Evolutionary conservation across 2,329 filamentous ascomycete species (phyloP).

Genomic region (Cercospora sp.): DNA sequence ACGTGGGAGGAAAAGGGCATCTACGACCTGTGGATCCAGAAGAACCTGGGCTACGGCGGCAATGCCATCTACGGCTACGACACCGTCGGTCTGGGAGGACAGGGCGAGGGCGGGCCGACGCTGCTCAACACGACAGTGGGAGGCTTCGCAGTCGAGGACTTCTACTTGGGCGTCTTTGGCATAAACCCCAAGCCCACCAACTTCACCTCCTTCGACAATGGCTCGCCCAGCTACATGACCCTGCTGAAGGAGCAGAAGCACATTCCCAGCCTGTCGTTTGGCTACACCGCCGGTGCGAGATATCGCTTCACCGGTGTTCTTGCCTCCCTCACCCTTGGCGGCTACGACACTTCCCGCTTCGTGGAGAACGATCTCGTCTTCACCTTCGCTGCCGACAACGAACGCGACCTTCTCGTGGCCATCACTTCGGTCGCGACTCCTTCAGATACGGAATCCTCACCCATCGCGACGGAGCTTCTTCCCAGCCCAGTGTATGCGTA

Average conservation of each 20-base stretch:
- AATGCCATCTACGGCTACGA: conserved; percentile 67
- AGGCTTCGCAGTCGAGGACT: conserved; percentile 43
- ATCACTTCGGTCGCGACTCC: conserved; percentile 45
- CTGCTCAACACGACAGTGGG: conserved; percentile 47
- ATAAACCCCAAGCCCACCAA: conserved; percentile 53
- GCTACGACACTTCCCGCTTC: conserved; percentile 66
- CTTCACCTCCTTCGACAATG: conserved; percentile 54
- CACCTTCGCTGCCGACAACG: conserved; percentile 56
- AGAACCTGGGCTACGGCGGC: conserved; percentile 57
- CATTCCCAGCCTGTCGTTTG: conserved; percentile 72
- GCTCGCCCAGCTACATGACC: conserved; percentile 55
- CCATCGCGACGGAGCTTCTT: conserved; percentile 41
- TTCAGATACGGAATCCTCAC: conserved; percentile 31
- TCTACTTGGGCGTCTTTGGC: conserved; percentile 51
- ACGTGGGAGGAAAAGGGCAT: conserved; percentile 61
- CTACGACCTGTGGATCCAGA: conserved; percentile 60
- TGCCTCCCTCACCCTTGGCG: conserved; percentile 63
- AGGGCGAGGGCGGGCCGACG: conserved; percentile 43
- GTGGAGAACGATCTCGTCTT: conserved; percentile 62
- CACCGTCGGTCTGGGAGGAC: conserved; percentile 44
- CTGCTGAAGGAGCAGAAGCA: conserved; percentile 56
- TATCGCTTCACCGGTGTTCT: conserved; percentile 55
- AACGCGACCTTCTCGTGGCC: conserved; percentile 61
- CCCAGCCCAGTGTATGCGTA: conserved; percentile 45
- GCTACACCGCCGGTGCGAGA: conserved; percentile 72